Evolutionary conservation across 1,284 basidiomycete species (phyloP).

Genomic region (Singerocomus inundabilis): DNA sequence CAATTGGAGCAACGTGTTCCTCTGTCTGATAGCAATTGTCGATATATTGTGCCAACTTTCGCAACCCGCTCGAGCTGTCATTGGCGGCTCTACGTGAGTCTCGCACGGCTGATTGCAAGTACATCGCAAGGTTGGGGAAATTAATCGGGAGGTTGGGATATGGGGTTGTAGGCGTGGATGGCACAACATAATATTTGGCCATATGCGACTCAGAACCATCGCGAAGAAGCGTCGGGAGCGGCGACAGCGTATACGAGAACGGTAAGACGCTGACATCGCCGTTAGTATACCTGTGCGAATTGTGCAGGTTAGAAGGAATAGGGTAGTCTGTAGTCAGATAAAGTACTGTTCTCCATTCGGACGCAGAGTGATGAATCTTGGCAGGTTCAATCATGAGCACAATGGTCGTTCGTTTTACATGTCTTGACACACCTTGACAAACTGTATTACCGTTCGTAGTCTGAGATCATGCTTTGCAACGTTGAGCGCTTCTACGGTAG

Average conservation of each 20-base stretch:
- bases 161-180: conserved; percentile 54
- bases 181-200: conserved; percentile 70
- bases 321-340: conserved; percentile 75
- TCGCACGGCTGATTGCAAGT: conserved; percentile 67
- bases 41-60: conserved; percentile 56
- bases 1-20: conserved; percentile 23
- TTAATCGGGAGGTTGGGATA: conserved; percentile 68
- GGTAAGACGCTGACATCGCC: conserved; percentile 63
- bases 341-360: conserved; percentile 68
- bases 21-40: conserved; percentile 55
- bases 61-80: conserved; percentile 57
- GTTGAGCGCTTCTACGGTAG: conserved; percentile 64
- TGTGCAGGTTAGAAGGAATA: conserved; percentile 44
- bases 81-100: conserved; percentile 58
- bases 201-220: conserved; percentile 59
- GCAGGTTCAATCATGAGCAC: conserved; percentile 5
- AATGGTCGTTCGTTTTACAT: background rate
- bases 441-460: conserved; percentile 71
- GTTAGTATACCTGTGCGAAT: conserved; percentile 49
- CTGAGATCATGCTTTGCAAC: conserved; percentile 54
- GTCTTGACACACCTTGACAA: conserved; percentile 54
- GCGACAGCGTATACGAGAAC: conserved; percentile 64
- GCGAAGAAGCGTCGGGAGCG: conserved; percentile 57
- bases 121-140: conserved; percentile 71
- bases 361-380: conserved; percentile 57